These are phyloP conservation scores for Trichomonas vaginalis DNA, from an alignment of 208 protist species.

Conservation along the genomic window DNA sequence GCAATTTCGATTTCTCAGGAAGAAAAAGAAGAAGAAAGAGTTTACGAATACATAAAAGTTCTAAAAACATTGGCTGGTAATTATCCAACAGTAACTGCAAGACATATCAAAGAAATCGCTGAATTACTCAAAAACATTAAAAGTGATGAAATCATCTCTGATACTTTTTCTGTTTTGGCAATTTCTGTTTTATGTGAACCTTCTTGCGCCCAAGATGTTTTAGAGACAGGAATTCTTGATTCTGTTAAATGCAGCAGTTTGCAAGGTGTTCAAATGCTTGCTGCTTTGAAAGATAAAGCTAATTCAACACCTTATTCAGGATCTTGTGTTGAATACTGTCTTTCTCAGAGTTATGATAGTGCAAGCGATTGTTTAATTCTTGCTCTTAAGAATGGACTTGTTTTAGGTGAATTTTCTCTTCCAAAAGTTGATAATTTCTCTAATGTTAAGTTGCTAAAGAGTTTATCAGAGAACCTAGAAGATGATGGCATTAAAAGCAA, in stretches of 20 bases:
- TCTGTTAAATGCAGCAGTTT: neutral
- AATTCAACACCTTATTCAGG: neutral
- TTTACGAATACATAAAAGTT: neutral
- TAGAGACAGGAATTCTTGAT: neutral
- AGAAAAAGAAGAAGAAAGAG: neutral
- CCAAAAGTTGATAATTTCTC: no score
- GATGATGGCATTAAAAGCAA: no score
- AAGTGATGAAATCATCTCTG: neutral
- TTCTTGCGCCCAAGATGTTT: neutral
- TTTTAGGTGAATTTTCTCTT: neutral
- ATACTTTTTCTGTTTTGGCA: neutral
- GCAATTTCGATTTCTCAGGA: neutral
- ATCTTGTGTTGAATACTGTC: neutral
- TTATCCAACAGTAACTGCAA: neutral
- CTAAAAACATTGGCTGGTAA: neutral
- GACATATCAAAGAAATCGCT: neutral
- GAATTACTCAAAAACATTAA: neutral
- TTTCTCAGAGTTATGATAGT: neutral
- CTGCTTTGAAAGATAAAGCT: neutral
- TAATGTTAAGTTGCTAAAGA: neutral
- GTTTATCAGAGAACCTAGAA: no score
- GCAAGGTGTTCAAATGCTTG: neutral
- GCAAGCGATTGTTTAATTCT: neutral
- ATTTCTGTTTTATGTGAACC: neutral
- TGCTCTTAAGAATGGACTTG: neutral